Evolutionary conservation across 257 asterid genomes (phyloP), one percentile per base, ranked within the genome.

Genomic region (Jacaranda copaia): DNA sequence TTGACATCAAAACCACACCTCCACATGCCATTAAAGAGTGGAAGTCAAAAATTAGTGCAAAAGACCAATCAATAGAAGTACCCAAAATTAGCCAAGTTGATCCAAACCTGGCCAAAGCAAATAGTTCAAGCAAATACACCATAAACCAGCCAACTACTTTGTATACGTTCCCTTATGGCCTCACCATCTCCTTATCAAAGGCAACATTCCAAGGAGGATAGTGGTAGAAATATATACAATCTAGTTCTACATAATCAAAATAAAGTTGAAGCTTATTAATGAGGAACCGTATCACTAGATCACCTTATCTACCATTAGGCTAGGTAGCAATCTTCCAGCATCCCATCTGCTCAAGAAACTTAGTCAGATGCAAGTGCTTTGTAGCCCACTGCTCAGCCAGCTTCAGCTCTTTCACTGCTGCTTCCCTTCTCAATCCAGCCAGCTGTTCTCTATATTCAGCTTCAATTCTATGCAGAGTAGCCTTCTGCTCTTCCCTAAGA

Each of bases 351-450:
- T 88, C 86, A 12, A 88, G 89, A 75, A 82, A 81, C 80, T 77
- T 82, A 2, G 82, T 67, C 1, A 88, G 80, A 46, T 82, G 88
- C 0, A 74, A 11, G 76, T 88, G 87, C 74, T 86, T 86, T 0
- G 93, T 88, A 3, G 94, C 88, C 99, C 98, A 95, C 52, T 93
- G 98, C 80, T 95, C 98, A 0, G 97, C 94, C 79, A 95, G 70
- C 71, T 95, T 93, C 86, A 89, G 97, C 82, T 95, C 99, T 74
- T 93, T 95, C 11, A 82, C 85, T 56, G 93, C 98, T 0, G 99
- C 98, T 55, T 95, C 99, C 67, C 96, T 81, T 76, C 97, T 87
- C 83, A 95, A 65, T 5, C 96, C 96, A 0, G 89, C 92, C 5
- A 95, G 53, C 82, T 95, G 97, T 20, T 95, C 98, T 36, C 88